Percentiles rank a stretch among this genome's conserved stretches.
Evolutionary conservation across 768 basidiomycete species (phyloP).

Genomic region (Agrocybe chaxingu): DNA sequence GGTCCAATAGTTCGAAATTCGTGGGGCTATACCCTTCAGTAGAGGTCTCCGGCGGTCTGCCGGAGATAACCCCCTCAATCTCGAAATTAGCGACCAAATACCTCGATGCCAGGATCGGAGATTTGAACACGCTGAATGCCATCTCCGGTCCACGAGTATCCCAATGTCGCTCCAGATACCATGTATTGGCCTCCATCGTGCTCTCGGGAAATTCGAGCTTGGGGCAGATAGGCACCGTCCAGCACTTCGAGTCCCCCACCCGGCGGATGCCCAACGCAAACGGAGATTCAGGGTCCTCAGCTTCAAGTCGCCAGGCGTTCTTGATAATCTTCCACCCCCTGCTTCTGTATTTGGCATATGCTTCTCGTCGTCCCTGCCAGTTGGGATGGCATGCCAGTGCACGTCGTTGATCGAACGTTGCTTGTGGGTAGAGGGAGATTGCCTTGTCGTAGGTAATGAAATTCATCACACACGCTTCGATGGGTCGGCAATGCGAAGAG

Average conservation of each 20-base stretch:
- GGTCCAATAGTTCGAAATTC: too few species aligned
- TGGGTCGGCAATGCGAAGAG: background rate
- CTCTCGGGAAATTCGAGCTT: too few species aligned
- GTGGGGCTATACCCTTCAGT: too few species aligned
- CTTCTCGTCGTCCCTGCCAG: constrained; percentile 6
- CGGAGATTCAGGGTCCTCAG: constrained; percentile 6
- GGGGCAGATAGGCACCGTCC: too few species aligned
- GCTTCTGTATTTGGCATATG: constrained; percentile 26
- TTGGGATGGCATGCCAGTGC: constrained; percentile 17
- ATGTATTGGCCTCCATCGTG: too few species aligned
- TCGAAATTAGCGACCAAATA: too few species aligned
- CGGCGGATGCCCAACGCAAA: constrained; percentile 20
- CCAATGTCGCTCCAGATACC: too few species aligned
- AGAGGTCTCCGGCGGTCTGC: too few species aligned
- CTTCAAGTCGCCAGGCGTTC: constrained; percentile 6
- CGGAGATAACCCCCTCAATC: too few species aligned
- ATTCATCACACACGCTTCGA: constrained; percentile 40
- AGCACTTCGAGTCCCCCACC: constrained; percentile 23
- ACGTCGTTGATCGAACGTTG: constrained; percentile 32
- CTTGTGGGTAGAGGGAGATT: constrained; percentile 35
- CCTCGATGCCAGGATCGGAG: too few species aligned
- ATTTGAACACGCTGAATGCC: too few species aligned
- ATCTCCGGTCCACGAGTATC: too few species aligned
- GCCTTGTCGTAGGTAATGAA: constrained; percentile 36
- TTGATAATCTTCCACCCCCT: constrained; percentile 32